Evolutionary conservation across 2,329 filamentous ascomycete species (phyloP), one percentile per base, ranked within the genome.

Genomic region (Penicillium sp.): DNA sequence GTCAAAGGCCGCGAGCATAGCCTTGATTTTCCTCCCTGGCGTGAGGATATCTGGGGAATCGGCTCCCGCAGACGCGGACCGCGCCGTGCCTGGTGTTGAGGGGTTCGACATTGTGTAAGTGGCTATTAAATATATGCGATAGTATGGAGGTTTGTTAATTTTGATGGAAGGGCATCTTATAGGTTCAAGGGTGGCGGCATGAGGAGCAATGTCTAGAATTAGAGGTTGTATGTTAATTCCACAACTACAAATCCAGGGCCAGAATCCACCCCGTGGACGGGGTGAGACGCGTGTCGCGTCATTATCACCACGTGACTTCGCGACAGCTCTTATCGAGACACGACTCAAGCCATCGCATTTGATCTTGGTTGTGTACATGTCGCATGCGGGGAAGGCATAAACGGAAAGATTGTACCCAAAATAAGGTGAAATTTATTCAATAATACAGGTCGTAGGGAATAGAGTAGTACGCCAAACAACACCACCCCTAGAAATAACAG

Each of bases 1-100:
- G 54, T 78, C 75, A 48, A 84, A 83, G 54, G 78, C 75, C 31
- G 82, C 81, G 52, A 85, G 74, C 69, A 84, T 76, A 7, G 81
- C 82, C 64, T 79, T 79, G 53, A 84, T 79, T 67, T 84, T 85
- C 59, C 75, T 76, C 54, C 78, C 75, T 5, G 81, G 81, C 0
- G 80, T 80, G 52, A 81, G 71, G 54, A 78, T 71, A n/a, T 63
- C 68, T 2, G 75, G 74, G 0, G 76, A 77, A 44, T 66, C 64
- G 21, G 66, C 65, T 3, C 64, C 57, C 13, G 70, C 63, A 23
- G 75, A 73, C 67, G 67, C 67, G 66, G 70, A 70, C 58, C 75
- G 74, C 70, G 72, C 70, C 66, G 73, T 70, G 21, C 69, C 73
- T 31, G 75, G 74, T 17, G 75, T 75, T 21, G 73, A 75, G 11